Conservation (phyloP, 257 asterid genomes). For the Paulownia fortunei region DNA sequence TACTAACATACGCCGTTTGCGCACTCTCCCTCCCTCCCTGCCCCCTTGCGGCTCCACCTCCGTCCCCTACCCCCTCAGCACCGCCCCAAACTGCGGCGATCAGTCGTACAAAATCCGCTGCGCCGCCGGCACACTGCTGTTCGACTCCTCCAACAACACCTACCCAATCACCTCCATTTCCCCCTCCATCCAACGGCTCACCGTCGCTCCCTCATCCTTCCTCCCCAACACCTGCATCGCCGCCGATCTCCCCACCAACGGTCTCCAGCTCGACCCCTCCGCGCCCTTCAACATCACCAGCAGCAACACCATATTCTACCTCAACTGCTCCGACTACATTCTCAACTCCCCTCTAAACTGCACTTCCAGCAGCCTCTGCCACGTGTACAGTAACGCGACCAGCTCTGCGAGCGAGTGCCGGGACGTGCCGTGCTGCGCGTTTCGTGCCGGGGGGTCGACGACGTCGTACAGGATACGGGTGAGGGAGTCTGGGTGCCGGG, state of each 20-base stretch:
- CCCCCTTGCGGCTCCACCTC: slow-evolving; percentile 66
- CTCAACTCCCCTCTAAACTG: slow-evolving; percentile 67
- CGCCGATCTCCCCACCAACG: slow-evolving; percentile 61
- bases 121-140: slow-evolving; percentile 46
- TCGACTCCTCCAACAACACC: slow-evolving; percentile 74
- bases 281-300: slow-evolving; percentile 86
- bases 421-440: slow-evolving; percentile 62
- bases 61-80: slow-evolving; percentile 90
- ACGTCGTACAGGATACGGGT: slow-evolving; percentile 62
- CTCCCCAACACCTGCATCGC: slow-evolving; percentile 71
- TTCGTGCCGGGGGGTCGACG: slow-evolving; percentile 80
- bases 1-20: slow-evolving; percentile 42
- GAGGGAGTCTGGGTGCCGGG: slow-evolving; percentile 65
- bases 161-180: slow-evolving; percentile 67
- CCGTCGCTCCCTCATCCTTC: slow-evolving; percentile 64
- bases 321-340: slow-evolving; percentile 52
- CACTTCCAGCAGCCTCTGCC: slow-evolving; percentile 72
- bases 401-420: slow-evolving; percentile 32
- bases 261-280: slow-evolving; percentile 68
- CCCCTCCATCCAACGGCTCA: slow-evolving; percentile 61
- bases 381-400: slow-evolving; percentile 57
- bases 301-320: slow-evolving; percentile 77
- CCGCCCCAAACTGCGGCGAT: slow-evolving; percentile 78
- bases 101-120: slow-evolving; percentile 69
- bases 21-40: slow-evolving; percentile 57